phyloP scores from a whole-genome alignment of 176 grass and related monocot genomes.

The Carex kokanica region DNA sequence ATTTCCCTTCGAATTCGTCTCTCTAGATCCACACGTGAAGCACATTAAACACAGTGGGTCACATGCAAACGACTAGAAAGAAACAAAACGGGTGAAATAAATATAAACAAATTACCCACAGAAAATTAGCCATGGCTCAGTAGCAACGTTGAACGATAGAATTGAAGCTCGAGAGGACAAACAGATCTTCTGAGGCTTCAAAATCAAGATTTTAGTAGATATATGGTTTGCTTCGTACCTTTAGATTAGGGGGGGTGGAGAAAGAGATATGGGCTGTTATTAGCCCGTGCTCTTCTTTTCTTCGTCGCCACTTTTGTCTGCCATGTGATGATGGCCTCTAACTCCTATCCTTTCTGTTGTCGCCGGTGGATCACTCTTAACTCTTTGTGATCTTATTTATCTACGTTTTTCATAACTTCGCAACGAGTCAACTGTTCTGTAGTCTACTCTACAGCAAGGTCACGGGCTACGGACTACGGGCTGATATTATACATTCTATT shows the following conservation, averaged over 20 bases:
- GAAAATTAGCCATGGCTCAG: constrained; percentile 18
- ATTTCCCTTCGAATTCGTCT: neutral
- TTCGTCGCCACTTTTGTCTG: neutral
- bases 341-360: neutral
- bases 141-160: neutral
- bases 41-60: neutral
- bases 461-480: no score
- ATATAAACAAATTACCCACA: constrained; percentile 29
- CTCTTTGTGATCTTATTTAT: no score
- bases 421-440: no score
- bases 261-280: neutral
- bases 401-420: no score
- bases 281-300: neutral
- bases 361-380: no score
- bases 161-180: neutral
- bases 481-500: no score
- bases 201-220: neutral
- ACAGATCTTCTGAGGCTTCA: neutral
- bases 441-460: no score
- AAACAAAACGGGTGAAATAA: constrained; percentile 1
- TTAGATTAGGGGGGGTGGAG: neutral
- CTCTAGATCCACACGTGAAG: constrained; percentile 1
- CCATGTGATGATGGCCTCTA: neutral
- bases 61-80: constrained; percentile 10
- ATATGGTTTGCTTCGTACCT: neutral